These are phyloP conservation scores for Przewalskia tangutica DNA, from an alignment of 257 asterid species.

Conservation along the genomic window DNA sequence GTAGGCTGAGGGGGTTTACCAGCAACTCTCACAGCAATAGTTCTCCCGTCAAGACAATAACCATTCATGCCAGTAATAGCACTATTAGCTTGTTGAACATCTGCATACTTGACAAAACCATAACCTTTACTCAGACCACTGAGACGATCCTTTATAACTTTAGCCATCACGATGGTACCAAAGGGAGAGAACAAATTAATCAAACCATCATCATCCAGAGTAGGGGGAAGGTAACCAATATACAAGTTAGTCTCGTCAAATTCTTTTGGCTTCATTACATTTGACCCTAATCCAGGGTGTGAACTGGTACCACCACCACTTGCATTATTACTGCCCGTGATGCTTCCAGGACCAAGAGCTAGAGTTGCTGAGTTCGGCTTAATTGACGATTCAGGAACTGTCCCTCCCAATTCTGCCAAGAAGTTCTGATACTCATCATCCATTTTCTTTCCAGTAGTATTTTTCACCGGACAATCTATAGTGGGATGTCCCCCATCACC, in stretches of 20 bases:
- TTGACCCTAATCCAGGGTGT: constrained; percentile 51
- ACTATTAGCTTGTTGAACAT: constrained; percentile 75
- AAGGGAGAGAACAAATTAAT: constrained; percentile 68
- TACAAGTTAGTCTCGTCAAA: constrained; percentile 80
- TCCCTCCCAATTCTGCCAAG: constrained; percentile 91
- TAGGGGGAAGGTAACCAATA: constrained; percentile 88
- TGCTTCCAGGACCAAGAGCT: constrained; percentile 65
- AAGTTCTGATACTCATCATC: constrained; percentile 95
- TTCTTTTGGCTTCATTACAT: constrained; percentile 64
- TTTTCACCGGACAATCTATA: constrained; percentile 83
- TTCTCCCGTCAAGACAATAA: constrained; percentile 79
- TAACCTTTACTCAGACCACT: constrained; percentile 83
- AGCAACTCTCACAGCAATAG: constrained; percentile 94
- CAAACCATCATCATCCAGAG: constrained; percentile 80
- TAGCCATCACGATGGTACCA: constrained; percentile 96
- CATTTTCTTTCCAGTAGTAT: constrained; percentile 94
- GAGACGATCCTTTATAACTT: constrained; percentile 83
- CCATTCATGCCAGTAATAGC: constrained; percentile 94
- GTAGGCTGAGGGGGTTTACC: constrained; percentile 89
- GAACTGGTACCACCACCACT: constrained; percentile 24
- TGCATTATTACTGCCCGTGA: constrained; percentile 33
- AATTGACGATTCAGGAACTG: constrained; percentile 55
- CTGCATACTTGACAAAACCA: constrained; percentile 88
- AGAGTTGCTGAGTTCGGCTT: constrained; percentile 53
- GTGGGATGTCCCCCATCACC: constrained; percentile 99